phyloP scores from a whole-genome alignment of 768 basidiomycete species.

The Lenzites betulinus region DNA sequence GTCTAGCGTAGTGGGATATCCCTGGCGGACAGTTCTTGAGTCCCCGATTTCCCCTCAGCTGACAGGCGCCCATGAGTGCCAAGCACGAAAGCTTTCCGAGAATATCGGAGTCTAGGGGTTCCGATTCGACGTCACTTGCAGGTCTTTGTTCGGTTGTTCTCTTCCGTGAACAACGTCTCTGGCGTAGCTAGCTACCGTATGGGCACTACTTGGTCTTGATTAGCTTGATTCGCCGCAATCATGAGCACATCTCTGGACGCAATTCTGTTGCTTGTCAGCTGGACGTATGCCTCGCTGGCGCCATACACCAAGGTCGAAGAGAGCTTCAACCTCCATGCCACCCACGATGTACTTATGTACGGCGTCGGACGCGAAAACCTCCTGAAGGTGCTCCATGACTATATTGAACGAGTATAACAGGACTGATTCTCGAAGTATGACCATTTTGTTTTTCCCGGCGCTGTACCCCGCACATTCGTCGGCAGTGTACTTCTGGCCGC shows the following conservation, averaged over 20 bases:
- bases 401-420: not conserved
- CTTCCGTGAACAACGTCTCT: not conserved
- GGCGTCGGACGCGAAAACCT: conserved; percentile 52
- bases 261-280: conserved; percentile 51
- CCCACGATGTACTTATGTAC: conserved; percentile 83
- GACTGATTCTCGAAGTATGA: conserved; percentile 63
- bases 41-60: too few relatives aligned
- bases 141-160: not conserved
- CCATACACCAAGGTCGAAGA: conserved; percentile 98
- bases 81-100: not conserved
- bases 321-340: conserved; percentile 91
- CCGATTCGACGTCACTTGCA: not conserved
- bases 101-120: not conserved
- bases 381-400: conserved; percentile 46
- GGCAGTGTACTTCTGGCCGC: conserved; percentile 73
- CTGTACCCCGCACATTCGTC: conserved; percentile 85
- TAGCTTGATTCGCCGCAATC: too few relatives aligned
- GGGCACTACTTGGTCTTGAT: too few relatives aligned
- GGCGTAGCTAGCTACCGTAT: not conserved
- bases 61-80: too few relatives aligned
- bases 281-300: conserved; percentile 71
- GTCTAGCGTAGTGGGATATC: too few relatives aligned
- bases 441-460: conserved; percentile 85
- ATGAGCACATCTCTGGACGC: conserved; percentile 50
- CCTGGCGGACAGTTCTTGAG: too few relatives aligned